These are phyloP conservation scores for Penicillium coprophilum DNA, from an alignment of 495 filamentous ascomycete genomes.

Conservation along the genomic window DNA sequence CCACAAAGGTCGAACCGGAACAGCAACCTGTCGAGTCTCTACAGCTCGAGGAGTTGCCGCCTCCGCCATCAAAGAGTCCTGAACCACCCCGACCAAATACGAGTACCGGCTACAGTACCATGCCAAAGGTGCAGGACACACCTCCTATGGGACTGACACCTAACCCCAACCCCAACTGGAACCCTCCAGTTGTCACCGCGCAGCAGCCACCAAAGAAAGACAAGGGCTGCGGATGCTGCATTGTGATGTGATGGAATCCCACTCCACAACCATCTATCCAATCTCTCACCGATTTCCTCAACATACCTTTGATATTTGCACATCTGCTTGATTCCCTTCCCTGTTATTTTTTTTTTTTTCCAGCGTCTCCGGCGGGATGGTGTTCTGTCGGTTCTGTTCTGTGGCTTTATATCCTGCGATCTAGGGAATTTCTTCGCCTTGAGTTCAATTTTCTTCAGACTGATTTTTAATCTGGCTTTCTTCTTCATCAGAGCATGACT, in stretches of 20 bases:
- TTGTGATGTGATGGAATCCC: slow-evolving; percentile 49
- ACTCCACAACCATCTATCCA: slow-evolving; percentile 1
- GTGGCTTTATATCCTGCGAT: slow-evolving; percentile 22
- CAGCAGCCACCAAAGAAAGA: slow-evolving; percentile 41
- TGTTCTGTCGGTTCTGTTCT: slow-evolving; percentile 33
- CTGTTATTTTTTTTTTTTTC: slow-evolving; percentile 22
- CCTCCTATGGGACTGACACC: slow-evolving; percentile 35
- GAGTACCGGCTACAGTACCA: slow-evolving; percentile 49
- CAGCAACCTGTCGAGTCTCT: slow-evolving; percentile 24
- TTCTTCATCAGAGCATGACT: slow-evolving; percentile 19
- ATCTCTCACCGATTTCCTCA: background rate
- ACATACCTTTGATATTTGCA: slow-evolving; percentile 17
- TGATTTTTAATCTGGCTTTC: slow-evolving; percentile 18
- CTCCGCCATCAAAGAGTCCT: slow-evolving; percentile 36
- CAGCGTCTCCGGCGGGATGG: slow-evolving; percentile 41
- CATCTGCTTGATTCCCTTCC: slow-evolving; percentile 22
- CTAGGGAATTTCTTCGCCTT: slow-evolving; percentile 19
- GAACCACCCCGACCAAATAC: slow-evolving; percentile 42
- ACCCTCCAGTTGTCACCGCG: slow-evolving; percentile 41
- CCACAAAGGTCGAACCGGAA: slow-evolving; percentile 18
- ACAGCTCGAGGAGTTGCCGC: slow-evolving; percentile 25
- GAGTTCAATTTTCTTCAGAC: slow-evolving; percentile 14
- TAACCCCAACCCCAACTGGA: slow-evolving; percentile 38
- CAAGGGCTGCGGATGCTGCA: slow-evolving; percentile 52
- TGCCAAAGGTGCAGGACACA: slow-evolving; percentile 53